Base-by-base conservation (phyloP, 2,329 filamentous ascomycete species). In the Alternaria hordeiaustralica region DNA sequence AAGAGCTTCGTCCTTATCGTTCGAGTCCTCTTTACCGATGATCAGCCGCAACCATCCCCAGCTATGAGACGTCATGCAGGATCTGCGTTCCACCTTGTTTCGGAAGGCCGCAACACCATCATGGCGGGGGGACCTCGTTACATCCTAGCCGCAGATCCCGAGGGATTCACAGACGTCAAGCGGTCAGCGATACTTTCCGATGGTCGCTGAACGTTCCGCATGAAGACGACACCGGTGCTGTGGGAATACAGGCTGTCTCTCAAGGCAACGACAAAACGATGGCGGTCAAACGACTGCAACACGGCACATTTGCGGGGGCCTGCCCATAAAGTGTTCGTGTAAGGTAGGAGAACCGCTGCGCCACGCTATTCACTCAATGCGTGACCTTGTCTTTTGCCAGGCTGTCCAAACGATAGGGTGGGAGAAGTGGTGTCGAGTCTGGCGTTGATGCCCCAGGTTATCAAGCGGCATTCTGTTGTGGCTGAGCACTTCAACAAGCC, bases 251-350 rank as follows among this genome's bases (percentile, higher is more conserved):
- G 72, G 72, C 68, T 68, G 56, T 25, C 58, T 70, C 60, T 55
- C 70, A 66, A 77, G 75, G 75, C 75, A 76, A 67, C 73, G 65
- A 72, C 65, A 64, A 68, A 70, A 68, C 61, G n/a, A 50, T 33
- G 61, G 63, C 56, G 63, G 64, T 66, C 65, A 50, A 61, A 64
- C 60, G 58, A 58, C 63, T 36, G 53, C 57, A 55, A 58, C 46
- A 59, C 44, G 33, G 51, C 43, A 58, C 50, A 25, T 58, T 21
- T 25, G 41, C 49, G 55, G 59, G 57, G 68, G 59, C 71, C 60
- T 53, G 67, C 69, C 72, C 71, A 21, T 53, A 33, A 54, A 60
- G 61, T 49, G 36, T 60, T 65, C 60, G 59, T 64, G 62, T 55
- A 53, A 61, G 18, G 55, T 51, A 36, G 58, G 46, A 46, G 45